These are phyloP conservation scores for Neofusicoccum parvum DNA, from an alignment of 2,329 filamentous ascomycete species.

Conservation along the genomic window DNA sequence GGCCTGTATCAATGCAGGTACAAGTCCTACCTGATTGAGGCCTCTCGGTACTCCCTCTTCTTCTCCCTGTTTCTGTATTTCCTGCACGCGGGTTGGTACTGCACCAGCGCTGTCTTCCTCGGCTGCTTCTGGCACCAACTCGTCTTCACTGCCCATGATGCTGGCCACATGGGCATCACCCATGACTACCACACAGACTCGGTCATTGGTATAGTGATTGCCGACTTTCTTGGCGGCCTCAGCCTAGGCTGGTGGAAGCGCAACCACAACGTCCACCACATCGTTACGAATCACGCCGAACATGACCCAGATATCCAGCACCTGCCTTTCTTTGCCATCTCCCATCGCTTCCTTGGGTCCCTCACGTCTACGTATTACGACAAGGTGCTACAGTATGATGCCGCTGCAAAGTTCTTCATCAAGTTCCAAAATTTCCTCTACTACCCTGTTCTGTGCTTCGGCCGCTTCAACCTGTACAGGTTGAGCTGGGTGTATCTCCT, in stretches of 20 bases:
- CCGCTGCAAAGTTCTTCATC: slow-evolving; percentile 60
- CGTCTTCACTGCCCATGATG: slow-evolving; percentile 91
- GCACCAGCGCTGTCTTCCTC: slow-evolving; percentile 71
- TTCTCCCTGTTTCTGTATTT: slow-evolving; percentile 61
- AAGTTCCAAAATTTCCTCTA: slow-evolving; percentile 67
- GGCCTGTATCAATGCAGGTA: slow-evolving; percentile 87
- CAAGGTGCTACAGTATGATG: slow-evolving; percentile 65
- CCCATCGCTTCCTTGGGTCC: slow-evolving; percentile 65
- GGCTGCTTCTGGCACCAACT: slow-evolving; percentile 93
- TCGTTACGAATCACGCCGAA: slow-evolving; percentile 92
- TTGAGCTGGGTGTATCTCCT: slow-evolving; percentile 68
- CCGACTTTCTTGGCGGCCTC: slow-evolving; percentile 84
- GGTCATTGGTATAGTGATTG: slow-evolving; percentile 84
- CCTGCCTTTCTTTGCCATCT: slow-evolving; percentile 69
- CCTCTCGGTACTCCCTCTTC: slow-evolving; percentile 69
- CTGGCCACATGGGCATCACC: slow-evolving; percentile 96
- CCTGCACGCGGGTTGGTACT: slow-evolving; percentile 46
- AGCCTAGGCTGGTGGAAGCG: slow-evolving; percentile 97
- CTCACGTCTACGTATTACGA: slow-evolving; percentile 69
- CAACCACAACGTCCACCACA: slow-evolving; percentile 95
- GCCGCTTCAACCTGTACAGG: slow-evolving; percentile 72
- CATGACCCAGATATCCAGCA: slow-evolving; percentile 93
- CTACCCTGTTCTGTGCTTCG: slow-evolving; percentile 68
- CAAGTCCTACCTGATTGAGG: slow-evolving; percentile 74
- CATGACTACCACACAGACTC: slow-evolving; percentile 84